Percentiles rank a stretch among this genome's conserved stretches.
Evolutionary conservation across 2,329 filamentous ascomycete genomes (phyloP).

Genomic region (Colletotrichum brevisporum): DNA sequence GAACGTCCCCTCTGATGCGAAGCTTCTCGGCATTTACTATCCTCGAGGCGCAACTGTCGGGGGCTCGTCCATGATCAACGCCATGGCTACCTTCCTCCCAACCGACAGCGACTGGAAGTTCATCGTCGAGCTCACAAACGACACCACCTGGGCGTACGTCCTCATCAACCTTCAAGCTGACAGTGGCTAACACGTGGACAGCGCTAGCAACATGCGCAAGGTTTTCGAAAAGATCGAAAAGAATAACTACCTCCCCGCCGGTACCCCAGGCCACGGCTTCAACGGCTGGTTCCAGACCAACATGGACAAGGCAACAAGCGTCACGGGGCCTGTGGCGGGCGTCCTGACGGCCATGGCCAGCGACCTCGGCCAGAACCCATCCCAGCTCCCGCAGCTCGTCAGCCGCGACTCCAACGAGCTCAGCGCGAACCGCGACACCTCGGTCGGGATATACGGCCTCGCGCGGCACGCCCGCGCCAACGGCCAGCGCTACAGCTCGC

Average conservation of each 20-base stretch:
- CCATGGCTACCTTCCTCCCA: constrained; percentile 27
- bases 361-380: constrained; percentile 10
- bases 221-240: constrained; percentile 54
- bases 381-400: constrained; percentile 18
- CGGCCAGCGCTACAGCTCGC: constrained; percentile 47
- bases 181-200: background rate
- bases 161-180: background rate
- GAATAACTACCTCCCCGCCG: constrained; percentile 56
- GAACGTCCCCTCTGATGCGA: constrained; percentile 9
- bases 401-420: constrained; percentile 40
- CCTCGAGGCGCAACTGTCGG: constrained; percentile 33
- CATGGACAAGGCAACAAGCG: constrained; percentile 27
- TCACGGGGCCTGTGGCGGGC: constrained; percentile 4
- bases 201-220: constrained; percentile 54
- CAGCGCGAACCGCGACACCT: constrained; percentile 45
- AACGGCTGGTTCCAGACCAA: constrained; percentile 53
- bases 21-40: constrained; percentile 30
- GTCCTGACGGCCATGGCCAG: constrained; percentile 21
- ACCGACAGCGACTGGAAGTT: constrained; percentile 28
- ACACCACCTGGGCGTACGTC: constrained; percentile 10
- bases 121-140: constrained; percentile 13
- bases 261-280: constrained; percentile 58
- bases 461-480: constrained; percentile 47
- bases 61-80: constrained; percentile 31
- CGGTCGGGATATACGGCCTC: constrained; percentile 46